Base-by-base conservation (phyloP, 306 rosid species). In the Gastrolobium bilobum region DNA sequence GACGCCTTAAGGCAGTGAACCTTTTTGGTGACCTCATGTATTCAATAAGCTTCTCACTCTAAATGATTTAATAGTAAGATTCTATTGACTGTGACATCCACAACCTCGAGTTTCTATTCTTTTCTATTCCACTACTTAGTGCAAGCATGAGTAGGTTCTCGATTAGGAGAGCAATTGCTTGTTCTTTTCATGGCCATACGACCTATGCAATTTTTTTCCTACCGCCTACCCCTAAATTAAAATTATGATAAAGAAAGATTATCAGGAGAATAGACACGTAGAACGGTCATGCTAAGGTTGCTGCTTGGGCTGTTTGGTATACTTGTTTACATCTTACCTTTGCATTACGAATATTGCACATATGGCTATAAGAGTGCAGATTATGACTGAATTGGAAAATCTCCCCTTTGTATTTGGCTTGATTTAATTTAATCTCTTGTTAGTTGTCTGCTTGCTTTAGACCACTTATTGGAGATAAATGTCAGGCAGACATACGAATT, bases 301-400 rank as follows among this genome's bases (percentile, higher is more conserved):
- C 59, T 71, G 10, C 52, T 70, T 60, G 68, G 74, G 56, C 44
- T 37, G 46, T 73, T 70, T 79, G 68, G 64, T 79, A 47, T 70
- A 71, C 83, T 83, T 65, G 75, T 54, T 70, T 68, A 69, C 85
- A 71, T 68, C 69, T 79, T 70, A 53, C 64, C 69, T 78, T 86
- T 68, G 14, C 52, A 73, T 77, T 80, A 58, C 59, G 30, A 68
- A 68, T 68, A 58, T 33, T 81, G 75, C 64, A 62, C 73, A 62
- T 44, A 66, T 81, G 56, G 42, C 58, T 72, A 64, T 71, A 38
- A 42, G 34, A 35, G 70, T 54, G 47, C 79, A 64, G 70, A 60
- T 2, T 76, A 76, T 80, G 78, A 78, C 66, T 70, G 47, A 43
- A 37, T 72, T 60, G 71, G 77, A 31, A 46, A 26, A 71, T 68